Percentiles rank a stretch among this genome's conserved stretches.
Evolutionary conservation across 1,284 basidiomycete species (phyloP).

Genomic region (Phlebopus sp.): DNA sequence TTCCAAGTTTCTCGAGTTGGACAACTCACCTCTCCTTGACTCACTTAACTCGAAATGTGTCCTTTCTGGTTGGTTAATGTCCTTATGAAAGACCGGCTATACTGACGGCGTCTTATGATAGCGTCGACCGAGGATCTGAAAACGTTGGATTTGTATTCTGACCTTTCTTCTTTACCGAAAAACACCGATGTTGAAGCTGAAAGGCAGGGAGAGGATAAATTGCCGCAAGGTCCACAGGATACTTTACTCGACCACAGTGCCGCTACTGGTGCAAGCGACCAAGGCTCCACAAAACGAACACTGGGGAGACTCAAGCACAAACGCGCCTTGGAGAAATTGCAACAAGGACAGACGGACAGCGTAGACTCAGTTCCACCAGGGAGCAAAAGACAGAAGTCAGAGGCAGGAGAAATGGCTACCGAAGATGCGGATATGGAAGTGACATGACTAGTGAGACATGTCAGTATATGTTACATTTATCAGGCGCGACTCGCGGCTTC

Average conservation of each 20-base stretch:
- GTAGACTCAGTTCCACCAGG: conserved; percentile 2
- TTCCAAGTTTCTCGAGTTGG: conserved; percentile 19
- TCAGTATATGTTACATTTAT: no score
- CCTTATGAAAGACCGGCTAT: conserved; percentile 12
- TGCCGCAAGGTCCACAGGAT: conserved; percentile 4
- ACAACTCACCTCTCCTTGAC: conserved; percentile 15
- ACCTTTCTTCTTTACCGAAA: conserved; percentile 63
- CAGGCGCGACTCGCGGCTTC: no score
- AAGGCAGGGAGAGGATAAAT: conserved; percentile 32
- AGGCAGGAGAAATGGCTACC: neutral
- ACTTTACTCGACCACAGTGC: conserved; percentile 14
- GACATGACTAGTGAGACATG: neutral
- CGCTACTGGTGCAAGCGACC: conserved; percentile 15
- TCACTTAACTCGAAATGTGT: conserved; percentile 32
- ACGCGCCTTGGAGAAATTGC: conserved; percentile 26
- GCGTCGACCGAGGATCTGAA: conserved; percentile 49
- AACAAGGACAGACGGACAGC: conserved; percentile 5
- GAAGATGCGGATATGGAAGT: conserved; percentile 2
- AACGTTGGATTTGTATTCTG: conserved; percentile 58
- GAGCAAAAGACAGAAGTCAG: conserved; percentile 22
- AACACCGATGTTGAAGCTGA: conserved; percentile 46
- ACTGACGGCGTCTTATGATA: conserved; percentile 22
- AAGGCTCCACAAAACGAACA: conserved; percentile 40
- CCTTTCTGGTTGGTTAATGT: conserved; percentile 26
- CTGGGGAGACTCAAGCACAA: conserved; percentile 53